phyloP scores from a whole-genome alignment of 805 yeast genomes.

The Metschnikowia chrysomelidarum region DNA sequence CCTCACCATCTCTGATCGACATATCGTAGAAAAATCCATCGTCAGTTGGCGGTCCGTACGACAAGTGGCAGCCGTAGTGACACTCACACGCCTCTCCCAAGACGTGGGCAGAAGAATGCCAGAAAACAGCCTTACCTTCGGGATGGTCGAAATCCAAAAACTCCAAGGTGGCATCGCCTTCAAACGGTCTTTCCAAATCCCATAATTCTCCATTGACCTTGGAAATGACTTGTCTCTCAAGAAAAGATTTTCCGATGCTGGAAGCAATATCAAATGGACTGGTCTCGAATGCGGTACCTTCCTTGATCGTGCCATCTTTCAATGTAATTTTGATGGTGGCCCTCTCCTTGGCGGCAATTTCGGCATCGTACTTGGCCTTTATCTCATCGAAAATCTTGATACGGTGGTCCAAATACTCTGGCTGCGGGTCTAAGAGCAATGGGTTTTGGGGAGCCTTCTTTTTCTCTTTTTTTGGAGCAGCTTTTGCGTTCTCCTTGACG shows the following conservation, averaged over 20 bases:
- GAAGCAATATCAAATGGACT: slow-evolving; percentile 84
- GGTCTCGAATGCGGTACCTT: slow-evolving; percentile 85
- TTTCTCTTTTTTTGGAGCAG: slow-evolving; percentile 33
- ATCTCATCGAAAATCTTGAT: slow-evolving; percentile 75
- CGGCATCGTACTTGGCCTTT: slow-evolving; percentile 73
- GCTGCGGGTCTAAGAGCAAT: slow-evolving; percentile 65
- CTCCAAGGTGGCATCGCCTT: slow-evolving; percentile 64
- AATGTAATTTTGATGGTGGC: slow-evolving; percentile 70
- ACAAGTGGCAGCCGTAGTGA: slow-evolving; percentile 88
- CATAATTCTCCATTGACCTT: slow-evolving; percentile 85
- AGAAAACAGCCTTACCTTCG: slow-evolving; percentile 95
- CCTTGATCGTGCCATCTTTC: slow-evolving; percentile 79
- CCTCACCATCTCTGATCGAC: slow-evolving; percentile 70
- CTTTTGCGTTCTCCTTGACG: slow-evolving; percentile 15
- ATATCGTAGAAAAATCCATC: slow-evolving; percentile 98
- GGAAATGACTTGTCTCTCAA: slow-evolving; percentile 87
- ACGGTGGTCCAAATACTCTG: slow-evolving; percentile 81
- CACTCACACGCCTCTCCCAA: slow-evolving; percentile 98
- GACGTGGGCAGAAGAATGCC: slow-evolving; percentile 99
- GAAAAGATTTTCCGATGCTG: slow-evolving; percentile 79
- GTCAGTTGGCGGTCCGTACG: slow-evolving; percentile 91
- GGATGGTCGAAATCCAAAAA: slow-evolving; percentile 87
- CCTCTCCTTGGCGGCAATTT: slow-evolving; percentile 58
- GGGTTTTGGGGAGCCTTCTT: slow-evolving; percentile 42
- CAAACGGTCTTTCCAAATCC: slow-evolving; percentile 95